phyloP scores from a whole-genome alignment of 2,329 filamentous ascomycete genomes.

The Aspergillus awamori region DNA sequence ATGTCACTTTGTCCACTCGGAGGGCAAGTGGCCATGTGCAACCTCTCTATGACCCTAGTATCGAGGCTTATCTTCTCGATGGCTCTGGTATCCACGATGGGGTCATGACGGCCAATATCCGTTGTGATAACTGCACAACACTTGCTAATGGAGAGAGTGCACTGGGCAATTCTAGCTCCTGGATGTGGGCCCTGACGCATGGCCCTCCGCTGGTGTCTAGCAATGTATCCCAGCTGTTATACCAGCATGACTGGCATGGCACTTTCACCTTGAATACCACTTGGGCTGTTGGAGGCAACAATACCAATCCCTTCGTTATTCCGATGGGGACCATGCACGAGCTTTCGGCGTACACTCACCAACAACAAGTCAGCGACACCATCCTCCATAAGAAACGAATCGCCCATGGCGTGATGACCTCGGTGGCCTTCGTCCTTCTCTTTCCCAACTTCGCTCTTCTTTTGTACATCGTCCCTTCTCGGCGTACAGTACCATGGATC shows the following conservation, averaged over 20 bases:
- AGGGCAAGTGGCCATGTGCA: constrained; percentile 50
- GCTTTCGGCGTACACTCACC: constrained; percentile 11
- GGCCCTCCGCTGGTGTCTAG: constrained; percentile 54
- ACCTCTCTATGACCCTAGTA: constrained; percentile 52
- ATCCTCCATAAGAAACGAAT: constrained; percentile 24
- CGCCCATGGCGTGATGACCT: constrained; percentile 23
- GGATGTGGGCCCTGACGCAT: constrained; percentile 34
- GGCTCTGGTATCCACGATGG: constrained; percentile 60
- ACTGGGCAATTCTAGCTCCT: constrained; percentile 26
- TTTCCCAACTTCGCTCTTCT: constrained; percentile 35
- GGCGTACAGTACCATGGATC: constrained; percentile 49
- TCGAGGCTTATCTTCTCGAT: constrained; percentile 56
- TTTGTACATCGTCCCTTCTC: constrained; percentile 39
- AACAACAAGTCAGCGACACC: constrained; percentile 21
- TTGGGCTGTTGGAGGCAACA: constrained; percentile 53
- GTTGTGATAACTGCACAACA: constrained; percentile 36
- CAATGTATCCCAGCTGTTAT: constrained; percentile 47
- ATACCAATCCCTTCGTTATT: constrained; percentile 35
- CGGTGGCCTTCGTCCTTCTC: constrained; percentile 47
- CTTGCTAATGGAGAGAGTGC: constrained; percentile 21
- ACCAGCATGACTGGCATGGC: constrained; percentile 49
- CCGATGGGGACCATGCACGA: constrained; percentile 10
- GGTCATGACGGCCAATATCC: constrained; percentile 63
- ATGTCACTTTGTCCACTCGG: constrained; percentile 65
- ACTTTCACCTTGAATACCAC: constrained; percentile 53